phyloP scores from a whole-genome alignment of 31 red algal genomes.

The Odonthalia washingtoniensis region DNA sequence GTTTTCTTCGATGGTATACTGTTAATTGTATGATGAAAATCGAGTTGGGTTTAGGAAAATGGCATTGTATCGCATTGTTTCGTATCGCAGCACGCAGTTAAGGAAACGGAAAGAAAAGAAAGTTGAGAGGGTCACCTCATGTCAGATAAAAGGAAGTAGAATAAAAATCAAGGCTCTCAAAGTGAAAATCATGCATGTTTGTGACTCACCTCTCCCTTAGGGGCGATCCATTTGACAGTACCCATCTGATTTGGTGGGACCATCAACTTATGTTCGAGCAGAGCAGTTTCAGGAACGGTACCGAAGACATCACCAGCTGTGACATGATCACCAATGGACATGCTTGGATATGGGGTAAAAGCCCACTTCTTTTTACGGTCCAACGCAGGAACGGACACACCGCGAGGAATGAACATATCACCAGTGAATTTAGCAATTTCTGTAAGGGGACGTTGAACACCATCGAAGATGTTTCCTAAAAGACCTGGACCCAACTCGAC shows the following conservation, averaged over 20 bases:
- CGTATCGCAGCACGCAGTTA: too few relatives aligned
- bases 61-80: too few relatives aligned
- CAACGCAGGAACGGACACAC: conserved; percentile 90
- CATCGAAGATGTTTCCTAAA: conserved; percentile 97
- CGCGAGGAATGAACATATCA: conserved; percentile 97
- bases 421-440: conserved; percentile 83
- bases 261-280: conserved; percentile 95
- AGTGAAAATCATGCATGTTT: too few relatives aligned
- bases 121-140: too few relatives aligned
- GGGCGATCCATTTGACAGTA: conserved; percentile 85
- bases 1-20: conserved; percentile 94
- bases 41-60: too few relatives aligned
- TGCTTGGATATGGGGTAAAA: too few relatives aligned
- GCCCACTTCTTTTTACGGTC: conserved; percentile 90
- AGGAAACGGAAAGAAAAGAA: too few relatives aligned
- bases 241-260: conserved; percentile 94
- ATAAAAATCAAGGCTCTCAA: neutral
- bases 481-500: conserved; percentile 99
- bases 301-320: conserved; percentile 94
- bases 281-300: conserved; percentile 88
- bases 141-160: too few relatives aligned
- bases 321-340: conserved; percentile 79
- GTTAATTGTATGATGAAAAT: neutral
- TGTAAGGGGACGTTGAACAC: conserved; percentile 95
- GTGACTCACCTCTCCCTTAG: conserved; percentile 75